Evolutionary conservation across 768 basidiomycete genomes (phyloP).

Genomic region (Mrakia hoshinonis): DNA sequence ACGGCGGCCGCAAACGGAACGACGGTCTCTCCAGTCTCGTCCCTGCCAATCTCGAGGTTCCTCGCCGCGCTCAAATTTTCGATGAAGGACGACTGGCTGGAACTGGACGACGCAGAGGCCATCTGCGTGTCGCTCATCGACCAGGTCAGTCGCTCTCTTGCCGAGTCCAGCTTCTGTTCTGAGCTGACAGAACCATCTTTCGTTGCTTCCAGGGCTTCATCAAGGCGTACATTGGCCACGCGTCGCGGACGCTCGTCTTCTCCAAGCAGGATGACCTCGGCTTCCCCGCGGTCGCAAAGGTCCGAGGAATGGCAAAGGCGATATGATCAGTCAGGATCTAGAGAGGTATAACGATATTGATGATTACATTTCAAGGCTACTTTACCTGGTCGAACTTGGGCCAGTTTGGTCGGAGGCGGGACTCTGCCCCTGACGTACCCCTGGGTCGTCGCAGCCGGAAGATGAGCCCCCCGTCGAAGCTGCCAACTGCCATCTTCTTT

Average conservation of each 20-base stretch:
- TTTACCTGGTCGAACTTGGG: too few relatives aligned
- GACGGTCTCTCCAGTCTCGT: neutral
- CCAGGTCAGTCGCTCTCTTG: conserved; percentile 13
- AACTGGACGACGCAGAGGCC: conserved; percentile 27
- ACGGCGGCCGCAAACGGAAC: neutral
- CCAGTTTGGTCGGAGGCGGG: too few relatives aligned
- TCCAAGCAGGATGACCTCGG: conserved; percentile 23
- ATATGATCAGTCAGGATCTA: neutral
- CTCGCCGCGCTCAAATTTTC: conserved; percentile 20
- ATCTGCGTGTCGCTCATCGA: conserved; percentile 21
- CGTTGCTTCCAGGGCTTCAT: conserved; percentile 12
- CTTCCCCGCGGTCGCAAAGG: conserved; percentile 15
- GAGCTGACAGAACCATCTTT: neutral
- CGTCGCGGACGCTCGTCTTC: conserved; percentile 20
- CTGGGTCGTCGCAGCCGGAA: too few relatives aligned
- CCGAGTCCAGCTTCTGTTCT: neutral
- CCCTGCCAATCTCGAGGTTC: conserved; percentile 20
- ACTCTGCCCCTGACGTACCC: too few relatives aligned
- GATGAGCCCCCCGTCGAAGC: too few relatives aligned
- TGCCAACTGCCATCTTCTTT: neutral
- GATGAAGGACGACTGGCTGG: conserved; percentile 16
- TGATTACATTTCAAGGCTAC: too few relatives aligned
- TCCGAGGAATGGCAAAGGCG: neutral
- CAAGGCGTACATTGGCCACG: conserved; percentile 20
- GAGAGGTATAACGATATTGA: neutral